Evolutionary conservation across 495 filamentous ascomycete genomes (phyloP).

Genomic region (Chaetomium tenue): DNA sequence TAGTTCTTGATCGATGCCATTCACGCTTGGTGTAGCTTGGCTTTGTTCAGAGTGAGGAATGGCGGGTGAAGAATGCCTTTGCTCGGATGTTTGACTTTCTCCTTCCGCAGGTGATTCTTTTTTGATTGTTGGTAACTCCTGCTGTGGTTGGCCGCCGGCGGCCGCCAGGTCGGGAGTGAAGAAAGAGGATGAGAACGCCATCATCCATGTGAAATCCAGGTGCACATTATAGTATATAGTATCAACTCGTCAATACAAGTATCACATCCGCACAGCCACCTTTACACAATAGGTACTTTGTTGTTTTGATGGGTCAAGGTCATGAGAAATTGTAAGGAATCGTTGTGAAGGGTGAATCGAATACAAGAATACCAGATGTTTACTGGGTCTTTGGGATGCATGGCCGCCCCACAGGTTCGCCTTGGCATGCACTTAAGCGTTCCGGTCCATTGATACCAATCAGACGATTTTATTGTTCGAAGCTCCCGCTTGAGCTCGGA

Average conservation of each 20-base stretch:
- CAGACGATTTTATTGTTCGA: conserved; percentile 25
- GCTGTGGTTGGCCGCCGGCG: conserved; percentile 9
- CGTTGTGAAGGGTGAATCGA: conserved; percentile 7
- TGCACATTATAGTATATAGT: background rate
- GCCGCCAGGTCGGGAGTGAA: conserved; percentile 26
- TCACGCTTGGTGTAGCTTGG: background rate
- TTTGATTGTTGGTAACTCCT: background rate
- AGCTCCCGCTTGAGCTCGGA: conserved; percentile 14
- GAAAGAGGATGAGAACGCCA: conserved; percentile 33
- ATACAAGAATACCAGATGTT: conserved; percentile 15
- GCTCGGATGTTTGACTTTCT: background rate
- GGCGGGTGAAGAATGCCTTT: conserved; percentile 1
- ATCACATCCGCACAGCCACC: background rate
- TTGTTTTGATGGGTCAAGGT: background rate
- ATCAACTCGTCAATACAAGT: background rate
- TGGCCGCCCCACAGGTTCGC: background rate
- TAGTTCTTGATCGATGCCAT: conserved; percentile 18
- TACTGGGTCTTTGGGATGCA: too few species aligned
- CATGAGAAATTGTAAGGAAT: background rate
- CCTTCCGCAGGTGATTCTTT: background rate
- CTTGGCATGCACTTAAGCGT: conserved; percentile 15
- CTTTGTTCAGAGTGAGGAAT: conserved; percentile 1
- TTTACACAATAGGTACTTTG: background rate
- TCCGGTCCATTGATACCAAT: conserved; percentile 11
- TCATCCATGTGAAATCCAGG: conserved; percentile 18